Conservation (phyloP, 2,329 filamentous ascomycete genomes). For the Ophiostoma australiae region DNA sequence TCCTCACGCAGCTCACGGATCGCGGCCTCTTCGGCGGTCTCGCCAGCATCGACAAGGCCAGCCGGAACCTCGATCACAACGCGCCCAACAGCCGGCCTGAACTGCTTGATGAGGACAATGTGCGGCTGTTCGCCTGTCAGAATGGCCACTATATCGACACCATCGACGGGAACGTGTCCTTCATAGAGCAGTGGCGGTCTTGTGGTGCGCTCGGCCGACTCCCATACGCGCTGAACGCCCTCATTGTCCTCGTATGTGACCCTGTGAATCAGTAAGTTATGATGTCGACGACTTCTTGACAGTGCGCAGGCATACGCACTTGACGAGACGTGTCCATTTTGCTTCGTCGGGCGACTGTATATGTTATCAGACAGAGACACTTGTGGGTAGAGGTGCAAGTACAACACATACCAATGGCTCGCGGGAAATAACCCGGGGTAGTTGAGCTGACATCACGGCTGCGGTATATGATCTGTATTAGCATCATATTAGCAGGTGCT, state of each 20-base stretch:
- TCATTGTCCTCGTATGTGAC: slow-evolving; percentile 61
- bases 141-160: slow-evolving; percentile 68
- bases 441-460: not conserved
- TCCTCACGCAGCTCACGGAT: slow-evolving; percentile 62
- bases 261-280: slow-evolving; percentile 29
- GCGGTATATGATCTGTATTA: not conserved
- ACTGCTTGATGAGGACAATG: slow-evolving; percentile 63
- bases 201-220: slow-evolving; percentile 66
- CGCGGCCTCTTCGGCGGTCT: slow-evolving; percentile 57
- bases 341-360: slow-evolving; percentile 48
- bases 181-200: slow-evolving; percentile 45
- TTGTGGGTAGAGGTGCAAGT: too few species aligned
- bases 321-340: slow-evolving; percentile 55
- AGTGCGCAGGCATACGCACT: slow-evolving; percentile 39
- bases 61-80: slow-evolving; percentile 61
- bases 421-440: slow-evolving; percentile 16
- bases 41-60: slow-evolving; percentile 57
- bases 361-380: not conserved
- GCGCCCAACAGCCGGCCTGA: slow-evolving; percentile 56
- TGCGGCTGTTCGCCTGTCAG: slow-evolving; percentile 49
- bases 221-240: slow-evolving; percentile 59
- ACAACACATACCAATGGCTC: slow-evolving; percentile 21
- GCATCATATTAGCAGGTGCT: too few species aligned
- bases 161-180: slow-evolving; percentile 55
- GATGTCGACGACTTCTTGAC: too few species aligned